Base-by-base conservation (phyloP, 179 eudicot genomes). In the Silene coronaria region DNA sequence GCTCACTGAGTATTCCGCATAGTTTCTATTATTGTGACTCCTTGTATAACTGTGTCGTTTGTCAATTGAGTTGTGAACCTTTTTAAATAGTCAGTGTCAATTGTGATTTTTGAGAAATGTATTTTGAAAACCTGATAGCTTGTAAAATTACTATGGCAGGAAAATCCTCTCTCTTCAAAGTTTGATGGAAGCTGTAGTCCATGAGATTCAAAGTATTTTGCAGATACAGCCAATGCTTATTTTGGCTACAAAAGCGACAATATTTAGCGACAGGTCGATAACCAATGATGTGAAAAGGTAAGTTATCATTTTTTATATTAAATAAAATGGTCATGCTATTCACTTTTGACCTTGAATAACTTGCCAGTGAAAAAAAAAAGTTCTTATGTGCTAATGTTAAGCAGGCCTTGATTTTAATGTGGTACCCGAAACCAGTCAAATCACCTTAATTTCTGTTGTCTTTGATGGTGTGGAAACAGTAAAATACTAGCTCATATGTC, bases 191-290 rank as follows among this genome's bases (percentile, higher is more conserved):
- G 86, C 86, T 62, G 83, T 89, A 53, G 96, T 94, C 78, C 86
- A 77, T 51, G 98, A 92, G 83, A 80, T 92, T 45, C 87, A 80
- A 76, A 86, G 80, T 73, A 76, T 88, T 80, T 75, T 90, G 77
- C 76, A 68, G 80, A 72, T 80, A 78, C 89, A 94, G 77, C 97
- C 97, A 77, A 81, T 92, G 92, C 81, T 94, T 86, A 91, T 94
- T 75, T 83, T 94, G 79, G 91, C 90, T 75, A 80, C 98, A 61
- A 94, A 92, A 76, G 78, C 91, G 69, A 80, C 88, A 23, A 84
- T 77, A 48, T 84, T 88, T 57, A 85, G 81, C 30, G 88, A 83
- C 59, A 88, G 79, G 71, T 77, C 72, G 69, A 74, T 73, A 63
- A 66, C 76, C 75, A 85, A 65, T 79, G 86, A 88, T 74, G 69